These are phyloP conservation scores for Aspergillus quadrilineatus DNA, from an alignment of 2,329 filamentous ascomycete species.

Conservation along the genomic window DNA sequence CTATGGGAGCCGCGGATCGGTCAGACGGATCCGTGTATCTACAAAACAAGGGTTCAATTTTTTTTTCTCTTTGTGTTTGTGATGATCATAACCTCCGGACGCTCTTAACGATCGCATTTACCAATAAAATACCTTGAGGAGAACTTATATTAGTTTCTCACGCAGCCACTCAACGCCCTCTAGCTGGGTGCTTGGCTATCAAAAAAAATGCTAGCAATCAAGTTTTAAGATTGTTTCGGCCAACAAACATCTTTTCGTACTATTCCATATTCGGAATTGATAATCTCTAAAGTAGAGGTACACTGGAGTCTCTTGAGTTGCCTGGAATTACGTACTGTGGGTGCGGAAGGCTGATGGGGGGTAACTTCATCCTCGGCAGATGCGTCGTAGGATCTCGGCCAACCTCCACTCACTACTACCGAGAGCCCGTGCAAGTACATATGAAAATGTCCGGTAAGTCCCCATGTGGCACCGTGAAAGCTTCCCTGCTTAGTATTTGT, in stretches of 20 bases:
- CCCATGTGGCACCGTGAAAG: background rate
- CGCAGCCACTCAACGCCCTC: too few species aligned
- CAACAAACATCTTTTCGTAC: too few species aligned
- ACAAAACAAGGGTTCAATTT: slow-evolving; percentile 32
- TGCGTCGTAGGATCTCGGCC: background rate
- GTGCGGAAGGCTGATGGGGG: background rate
- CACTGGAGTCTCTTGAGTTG: too few species aligned
- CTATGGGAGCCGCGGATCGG: slow-evolving; percentile 31
- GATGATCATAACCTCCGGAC: slow-evolving; percentile 38
- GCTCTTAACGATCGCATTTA: slow-evolving; percentile 39
- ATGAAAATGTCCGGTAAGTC: slow-evolving; percentile 1
- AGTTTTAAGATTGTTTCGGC: too few species aligned
- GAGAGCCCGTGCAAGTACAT: background rate
- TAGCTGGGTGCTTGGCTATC: too few species aligned
- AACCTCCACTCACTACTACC: background rate
- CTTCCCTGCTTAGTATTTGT: background rate
- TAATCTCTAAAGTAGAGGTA: too few species aligned
- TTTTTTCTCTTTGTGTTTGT: slow-evolving; percentile 39
- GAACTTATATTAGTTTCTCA: slow-evolving; percentile 18
- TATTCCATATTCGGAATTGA: too few species aligned
- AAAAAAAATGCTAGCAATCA: too few species aligned
- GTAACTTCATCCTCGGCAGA: slow-evolving; percentile 6
- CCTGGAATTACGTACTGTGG: too few species aligned
- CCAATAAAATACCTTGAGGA: slow-evolving; percentile 39
- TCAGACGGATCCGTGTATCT: slow-evolving; percentile 31